Base-by-base conservation (phyloP, 2,329 filamentous ascomycete species). In the Fusarium ramigenum region DNA sequence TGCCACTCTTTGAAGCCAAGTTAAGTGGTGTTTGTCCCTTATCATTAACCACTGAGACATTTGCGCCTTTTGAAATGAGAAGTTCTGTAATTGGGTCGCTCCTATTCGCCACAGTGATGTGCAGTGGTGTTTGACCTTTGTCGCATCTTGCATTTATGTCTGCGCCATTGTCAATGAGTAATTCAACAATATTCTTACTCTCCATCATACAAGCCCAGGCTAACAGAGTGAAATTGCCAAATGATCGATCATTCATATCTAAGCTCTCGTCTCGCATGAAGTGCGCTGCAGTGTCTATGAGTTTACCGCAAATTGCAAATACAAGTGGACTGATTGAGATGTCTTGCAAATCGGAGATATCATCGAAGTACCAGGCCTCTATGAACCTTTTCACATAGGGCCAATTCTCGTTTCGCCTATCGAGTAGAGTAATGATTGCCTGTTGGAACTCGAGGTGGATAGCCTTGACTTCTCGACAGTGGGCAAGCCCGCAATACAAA, bases 301-400 rank as follows among this genome's bases (percentile, higher is more conserved):
- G 2, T 36, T 1, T 0, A 36, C 0, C 0, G 1, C 0, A 2
- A 9, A 15, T 0, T 16, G n/a, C 32, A 25, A 21, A 0, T 15
- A 25, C 1, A 8, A 25, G 6, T 25, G 25, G 25, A 6, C 4
- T 25, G 4, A 25, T 25, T 25, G 25, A 25, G n/a, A n/a, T n/a
- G n/a, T n/a, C n/a, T n/a, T n/a, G n/a, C n/a, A n/a, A n/a, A n/a
- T n/a, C n/a, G n/a, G n/a, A n/a, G n/a, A n/a, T n/a, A n/a, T n/a
- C n/a, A n/a, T n/a, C n/a, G n/a, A n/a, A n/a, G n/a, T n/a, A n/a
- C n/a, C n/a, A n/a, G n/a, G n/a, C n/a, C n/a, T n/a, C n/a, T n/a
- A n/a, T n/a, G n/a, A n/a, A n/a, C 25, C 25, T 25, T 25, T 25
- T 19, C 16, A 52, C 0, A 6, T 16, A 16, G 3, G 1, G 4